Conservation (phyloP, 139 green algal species). For the Astrephomene gubernaculifera region DNA sequence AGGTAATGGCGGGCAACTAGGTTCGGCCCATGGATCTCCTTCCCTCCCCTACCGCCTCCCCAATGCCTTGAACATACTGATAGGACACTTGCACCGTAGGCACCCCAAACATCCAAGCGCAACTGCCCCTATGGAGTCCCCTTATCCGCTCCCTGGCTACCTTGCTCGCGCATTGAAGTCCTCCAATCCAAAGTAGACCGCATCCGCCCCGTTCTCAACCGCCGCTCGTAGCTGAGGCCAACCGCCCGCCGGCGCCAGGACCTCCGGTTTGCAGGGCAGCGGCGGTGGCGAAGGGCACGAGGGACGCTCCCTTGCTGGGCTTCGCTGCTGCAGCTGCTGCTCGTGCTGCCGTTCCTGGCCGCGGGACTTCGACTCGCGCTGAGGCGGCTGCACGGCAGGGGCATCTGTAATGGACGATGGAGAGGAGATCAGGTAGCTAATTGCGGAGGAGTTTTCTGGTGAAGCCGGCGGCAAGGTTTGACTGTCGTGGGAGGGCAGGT, state of each 20-base stretch:
- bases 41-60: too few species aligned
- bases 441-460: background rate
- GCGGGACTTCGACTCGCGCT: too few species aligned
- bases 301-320: too few species aligned
- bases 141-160: slow-evolving; percentile 15
- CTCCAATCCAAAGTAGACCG: slow-evolving; percentile 85
- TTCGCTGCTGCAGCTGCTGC: background rate
- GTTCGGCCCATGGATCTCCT: too few species aligned
- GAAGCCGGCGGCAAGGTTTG: background rate
- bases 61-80: too few species aligned
- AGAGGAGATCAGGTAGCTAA: background rate
- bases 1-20: too few species aligned
- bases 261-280: slow-evolving; percentile 62
- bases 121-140: background rate
- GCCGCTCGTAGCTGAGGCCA: slow-evolving; percentile 87
- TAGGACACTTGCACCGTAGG: too few species aligned
- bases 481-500: background rate
- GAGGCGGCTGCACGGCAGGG: too few species aligned
- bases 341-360: background rate
- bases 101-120: too few species aligned
- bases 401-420: too few species aligned
- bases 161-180: slow-evolving; percentile 59
- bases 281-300: too few species aligned
- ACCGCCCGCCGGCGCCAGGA: slow-evolving; percentile 82
- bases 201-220: slow-evolving; percentile 85